These are phyloP conservation scores for Bisporella sp. DNA, from an alignment of 2,329 filamentous ascomycete species.

Conservation along the genomic window DNA sequence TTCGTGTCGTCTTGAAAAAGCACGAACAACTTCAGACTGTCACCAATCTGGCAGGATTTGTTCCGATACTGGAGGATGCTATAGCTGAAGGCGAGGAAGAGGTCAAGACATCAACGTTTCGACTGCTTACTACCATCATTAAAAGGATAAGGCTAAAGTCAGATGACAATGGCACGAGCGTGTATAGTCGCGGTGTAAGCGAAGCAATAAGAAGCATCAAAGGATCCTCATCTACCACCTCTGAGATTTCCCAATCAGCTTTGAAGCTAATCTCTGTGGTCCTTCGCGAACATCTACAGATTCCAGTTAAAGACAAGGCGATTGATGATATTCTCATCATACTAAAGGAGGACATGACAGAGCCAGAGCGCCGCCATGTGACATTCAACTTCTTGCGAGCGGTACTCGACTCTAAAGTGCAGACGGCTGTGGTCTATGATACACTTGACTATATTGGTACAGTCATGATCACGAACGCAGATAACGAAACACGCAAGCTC, in stretches of 20 bases:
- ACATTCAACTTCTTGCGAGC: slow-evolving; percentile 92
- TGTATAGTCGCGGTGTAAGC: slow-evolving; percentile 71
- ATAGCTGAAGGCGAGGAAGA: slow-evolving; percentile 83
- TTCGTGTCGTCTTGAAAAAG: slow-evolving; percentile 81
- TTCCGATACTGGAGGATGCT: slow-evolving; percentile 84
- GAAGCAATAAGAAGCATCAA: slow-evolving; percentile 81
- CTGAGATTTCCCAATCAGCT: slow-evolving; percentile 79
- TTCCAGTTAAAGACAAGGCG: slow-evolving; percentile 71
- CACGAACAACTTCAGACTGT: slow-evolving; percentile 74
- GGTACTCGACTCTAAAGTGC: slow-evolving; percentile 75
- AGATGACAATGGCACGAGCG: slow-evolving; percentile 54
- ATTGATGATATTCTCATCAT: slow-evolving; percentile 77
- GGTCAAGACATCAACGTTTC: slow-evolving; percentile 80
- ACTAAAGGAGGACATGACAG: slow-evolving; percentile 81
- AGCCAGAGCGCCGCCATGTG: slow-evolving; percentile 84
- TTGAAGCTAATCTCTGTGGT: slow-evolving; percentile 83
- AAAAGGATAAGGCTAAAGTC: slow-evolving; percentile 66
- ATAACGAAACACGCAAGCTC: slow-evolving; percentile 78
- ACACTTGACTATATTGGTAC: slow-evolving; percentile 80
- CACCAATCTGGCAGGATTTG: slow-evolving; percentile 73
- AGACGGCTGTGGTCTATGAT: slow-evolving; percentile 86
- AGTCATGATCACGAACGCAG: slow-evolving; percentile 95
- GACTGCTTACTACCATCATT: slow-evolving; percentile 76
- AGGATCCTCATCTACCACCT: slow-evolving; percentile 68
- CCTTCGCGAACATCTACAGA: slow-evolving; percentile 70